These are phyloP conservation scores for Xanthoceras sorbifolium DNA, from an alignment of 345 rosid genomes.

Conservation along the genomic window DNA sequence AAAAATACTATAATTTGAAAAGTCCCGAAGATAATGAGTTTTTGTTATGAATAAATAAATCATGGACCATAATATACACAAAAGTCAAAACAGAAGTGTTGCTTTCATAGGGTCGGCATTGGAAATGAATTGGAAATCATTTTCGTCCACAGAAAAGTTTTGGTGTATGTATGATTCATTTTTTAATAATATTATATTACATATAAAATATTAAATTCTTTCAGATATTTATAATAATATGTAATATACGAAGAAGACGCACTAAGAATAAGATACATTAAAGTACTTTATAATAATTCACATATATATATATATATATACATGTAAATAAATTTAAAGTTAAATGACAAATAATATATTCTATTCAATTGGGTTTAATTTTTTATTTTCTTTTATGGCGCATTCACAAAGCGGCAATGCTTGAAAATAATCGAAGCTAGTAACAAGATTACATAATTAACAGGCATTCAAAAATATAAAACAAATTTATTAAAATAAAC, in stretches of 20 bases:
- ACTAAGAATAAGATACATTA: no score
- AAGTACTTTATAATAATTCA: no score
- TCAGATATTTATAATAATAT: no score
- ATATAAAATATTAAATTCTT: no score
- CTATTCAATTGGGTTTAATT: background rate
- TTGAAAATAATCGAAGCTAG: background rate
- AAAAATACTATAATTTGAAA: no score
- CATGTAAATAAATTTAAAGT: background rate
- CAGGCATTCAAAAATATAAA: background rate
- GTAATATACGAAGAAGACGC: no score
- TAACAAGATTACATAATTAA: background rate
- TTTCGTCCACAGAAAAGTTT: no score
- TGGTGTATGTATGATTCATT: no score
- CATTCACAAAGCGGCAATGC: constrained; percentile 3
- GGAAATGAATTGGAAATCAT: background rate
- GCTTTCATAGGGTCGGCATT: background rate
- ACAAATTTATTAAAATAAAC: background rate
- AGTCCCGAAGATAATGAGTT: background rate
- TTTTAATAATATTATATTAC: no score
- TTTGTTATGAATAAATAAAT: background rate
- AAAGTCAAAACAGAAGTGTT: background rate
- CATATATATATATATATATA: no score
- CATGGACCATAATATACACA: no score
- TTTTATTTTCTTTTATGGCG: background rate
- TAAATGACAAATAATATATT: background rate